Evolutionary conservation across 768 basidiomycete species (phyloP), one percentile per base, ranked within the genome.

Genomic region (Kockovaella imperatae): DNA sequence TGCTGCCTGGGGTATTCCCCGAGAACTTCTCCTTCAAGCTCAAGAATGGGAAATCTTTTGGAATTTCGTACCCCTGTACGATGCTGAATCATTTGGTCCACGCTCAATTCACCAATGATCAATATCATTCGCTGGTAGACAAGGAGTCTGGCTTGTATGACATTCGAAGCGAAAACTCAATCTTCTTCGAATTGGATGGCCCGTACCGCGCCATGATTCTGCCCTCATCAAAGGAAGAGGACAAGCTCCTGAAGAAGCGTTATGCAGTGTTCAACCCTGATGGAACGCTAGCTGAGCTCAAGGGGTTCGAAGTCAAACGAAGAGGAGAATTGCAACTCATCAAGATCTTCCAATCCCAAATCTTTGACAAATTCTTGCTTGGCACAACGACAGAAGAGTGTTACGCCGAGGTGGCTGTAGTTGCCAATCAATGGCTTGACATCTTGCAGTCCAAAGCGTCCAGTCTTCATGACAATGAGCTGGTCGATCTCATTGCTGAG

Each of bases 241-340:
- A 97, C 70, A 99, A 97, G 67, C 70, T 99, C 47, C 74, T 99
- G 60, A 99, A 99, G 76, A 99, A 99, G 72, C 85, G 95, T 42
- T 99, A 97, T 61, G 95, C 95, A 5, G 95, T 99, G 7, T 97
- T 97, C 75, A 93, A 97, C 60, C 88, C 91, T 54, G 93, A 99
- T 60, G 91, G 93, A 1, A 84, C 84, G 14, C 78, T 99, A n/a
- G 95, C 95, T 6, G 95, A 99, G 70, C 75, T 99, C 69, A 97
- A 99, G 69, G 95, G 95, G 0, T 99, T 99, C 74, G 95, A 97
- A 70, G 89, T 97, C 56, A 99, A 99, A 72, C 84, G 95, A 47
- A 81, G 95, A 47, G 95, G 91, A 30, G 95, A 99, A 69, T 77
- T 97, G 30, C 93, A 97, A 67, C 81, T 97, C 62, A 91, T 99